These are phyloP conservation scores for Dothideomycetidae sp. DNA, from an alignment of 2,329 filamentous ascomycete species.

Conservation along the genomic window DNA sequence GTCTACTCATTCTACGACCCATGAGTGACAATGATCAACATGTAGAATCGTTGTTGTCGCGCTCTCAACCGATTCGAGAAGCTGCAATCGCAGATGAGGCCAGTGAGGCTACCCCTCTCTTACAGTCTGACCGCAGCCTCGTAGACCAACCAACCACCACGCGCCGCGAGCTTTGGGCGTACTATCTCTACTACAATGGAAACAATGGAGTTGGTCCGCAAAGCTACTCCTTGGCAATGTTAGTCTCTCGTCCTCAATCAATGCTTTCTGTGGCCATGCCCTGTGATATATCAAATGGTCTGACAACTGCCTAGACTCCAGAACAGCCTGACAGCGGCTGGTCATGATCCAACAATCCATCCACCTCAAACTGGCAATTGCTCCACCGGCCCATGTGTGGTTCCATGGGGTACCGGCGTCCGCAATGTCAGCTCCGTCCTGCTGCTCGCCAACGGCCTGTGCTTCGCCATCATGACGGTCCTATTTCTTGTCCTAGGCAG, in stretches of 20 bases:
- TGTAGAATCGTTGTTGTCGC: too few relatives aligned
- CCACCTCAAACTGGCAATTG: slow-evolving; percentile 9
- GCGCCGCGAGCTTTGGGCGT: slow-evolving; percentile 13
- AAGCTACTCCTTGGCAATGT: slow-evolving; percentile 51
- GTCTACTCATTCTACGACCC: too few relatives aligned
- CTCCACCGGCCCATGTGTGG: slow-evolving; percentile 7
- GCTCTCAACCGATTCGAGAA: too few relatives aligned
- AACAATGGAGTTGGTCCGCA: slow-evolving; percentile 49
- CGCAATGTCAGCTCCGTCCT: slow-evolving; percentile 42
- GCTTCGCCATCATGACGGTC: slow-evolving; percentile 51
- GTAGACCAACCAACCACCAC: slow-evolving; percentile 7
- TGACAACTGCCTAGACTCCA: slow-evolving; percentile 6
- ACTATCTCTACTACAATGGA: slow-evolving; percentile 46
- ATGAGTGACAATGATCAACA: too few relatives aligned
- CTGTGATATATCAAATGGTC: too few relatives aligned
- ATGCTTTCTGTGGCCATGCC: slow-evolving; percentile 27
- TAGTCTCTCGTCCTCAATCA: slow-evolving; percentile 37
- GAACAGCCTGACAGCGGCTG: slow-evolving; percentile 37
- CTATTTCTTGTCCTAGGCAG: slow-evolving; percentile 40
- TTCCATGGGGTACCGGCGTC: slow-evolving; percentile 6
- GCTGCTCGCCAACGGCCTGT: slow-evolving; percentile 50
- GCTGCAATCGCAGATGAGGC: background rate
- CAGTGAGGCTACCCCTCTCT: slow-evolving; percentile 4
- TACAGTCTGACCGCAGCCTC: background rate
- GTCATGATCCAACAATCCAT: slow-evolving; percentile 39